Evolutionary conservation across 192 early-diverging fungal species (phyloP).

Genomic region (Piromyces finnis): DNA sequence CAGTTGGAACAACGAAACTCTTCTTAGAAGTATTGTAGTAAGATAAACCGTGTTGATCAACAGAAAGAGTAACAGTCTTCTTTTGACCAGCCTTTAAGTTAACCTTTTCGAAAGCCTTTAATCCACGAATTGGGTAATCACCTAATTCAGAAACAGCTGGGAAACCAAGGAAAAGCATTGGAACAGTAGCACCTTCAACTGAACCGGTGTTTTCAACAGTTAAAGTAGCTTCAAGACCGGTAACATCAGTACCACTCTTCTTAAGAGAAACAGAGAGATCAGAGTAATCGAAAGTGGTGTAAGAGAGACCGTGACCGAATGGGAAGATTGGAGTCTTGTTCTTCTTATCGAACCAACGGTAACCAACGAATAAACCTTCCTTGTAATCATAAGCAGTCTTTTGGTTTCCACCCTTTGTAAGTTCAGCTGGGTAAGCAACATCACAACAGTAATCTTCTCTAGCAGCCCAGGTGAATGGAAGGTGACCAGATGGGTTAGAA

Average conservation of each 20-base stretch:
- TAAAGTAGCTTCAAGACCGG: slow-evolving; percentile 8
- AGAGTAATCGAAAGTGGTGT: slow-evolving; percentile 33
- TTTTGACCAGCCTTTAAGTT: slow-evolving; percentile 13
- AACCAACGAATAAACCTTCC: slow-evolving; percentile 3
- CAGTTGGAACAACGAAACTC: neutral
- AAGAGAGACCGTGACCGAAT: slow-evolving; percentile 47
- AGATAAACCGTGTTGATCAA: slow-evolving; percentile 15
- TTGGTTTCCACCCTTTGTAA: neutral
- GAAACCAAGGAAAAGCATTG: slow-evolving; percentile 13
- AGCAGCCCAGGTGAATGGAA: neutral
- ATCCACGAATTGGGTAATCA: neutral
- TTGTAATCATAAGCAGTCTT: neutral
- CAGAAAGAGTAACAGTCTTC: slow-evolving; percentile 13
- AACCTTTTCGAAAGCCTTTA: neutral
- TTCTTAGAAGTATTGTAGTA: neutral
- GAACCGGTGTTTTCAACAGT: slow-evolving; percentile 9
- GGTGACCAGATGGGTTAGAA: slow-evolving; percentile 2
- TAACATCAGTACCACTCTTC: neutral
- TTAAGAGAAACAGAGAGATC: slow-evolving; percentile 3
- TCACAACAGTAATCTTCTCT: neutral
- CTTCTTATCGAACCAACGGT: slow-evolving; percentile 3
- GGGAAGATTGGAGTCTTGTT: slow-evolving; percentile 1
- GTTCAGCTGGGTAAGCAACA: neutral
- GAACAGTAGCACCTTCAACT: slow-evolving; percentile 8
- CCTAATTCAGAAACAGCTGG: slow-evolving; percentile 1